A percentile compares a stretch with the other conserved stretches of the same genome.
phyloP scores from a whole-genome alignment of 306 rosid species.

The Pachyrhizus erosus region DNA sequence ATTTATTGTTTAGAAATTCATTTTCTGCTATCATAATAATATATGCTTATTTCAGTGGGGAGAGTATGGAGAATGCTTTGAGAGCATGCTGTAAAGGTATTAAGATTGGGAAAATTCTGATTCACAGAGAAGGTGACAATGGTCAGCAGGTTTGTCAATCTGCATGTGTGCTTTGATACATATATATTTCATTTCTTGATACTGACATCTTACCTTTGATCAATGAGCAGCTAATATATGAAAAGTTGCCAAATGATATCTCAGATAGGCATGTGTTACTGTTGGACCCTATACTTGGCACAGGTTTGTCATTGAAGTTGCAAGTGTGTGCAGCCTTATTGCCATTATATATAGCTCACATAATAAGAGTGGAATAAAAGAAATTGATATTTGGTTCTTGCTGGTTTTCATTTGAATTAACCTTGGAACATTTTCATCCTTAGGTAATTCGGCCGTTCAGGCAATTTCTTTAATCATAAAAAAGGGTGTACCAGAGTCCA shows the following conservation, averaged over 20 bases:
- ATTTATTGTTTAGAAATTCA: background rate
- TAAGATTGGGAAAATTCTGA: constrained; percentile 97
- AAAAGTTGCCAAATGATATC: constrained; percentile 91
- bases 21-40: constrained; percentile 16
- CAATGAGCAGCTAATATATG: constrained; percentile 81
- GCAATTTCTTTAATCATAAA: constrained; percentile 84
- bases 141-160: constrained; percentile 85
- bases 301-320: constrained; percentile 65
- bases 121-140: constrained; percentile 98
- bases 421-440: constrained; percentile 22
- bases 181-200: constrained; percentile 13
- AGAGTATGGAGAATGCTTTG: constrained; percentile 99
- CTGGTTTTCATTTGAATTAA: constrained; percentile 32
- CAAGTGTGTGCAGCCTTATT: background rate
- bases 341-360: background rate
- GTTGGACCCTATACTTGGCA: constrained; percentile 97
- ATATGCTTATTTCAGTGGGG: constrained; percentile 70
- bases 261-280: constrained; percentile 95
- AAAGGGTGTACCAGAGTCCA: constrained; percentile 97
- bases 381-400: background rate
- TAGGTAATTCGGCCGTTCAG: constrained; percentile 97
- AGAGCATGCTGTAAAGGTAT: constrained; percentile 99
- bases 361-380: background rate
- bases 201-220: constrained; percentile 30
- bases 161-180: constrained; percentile 22